Base-by-base conservation (phyloP, 164 flowering plant genomes). In the Umbilicus rupestris region DNA sequence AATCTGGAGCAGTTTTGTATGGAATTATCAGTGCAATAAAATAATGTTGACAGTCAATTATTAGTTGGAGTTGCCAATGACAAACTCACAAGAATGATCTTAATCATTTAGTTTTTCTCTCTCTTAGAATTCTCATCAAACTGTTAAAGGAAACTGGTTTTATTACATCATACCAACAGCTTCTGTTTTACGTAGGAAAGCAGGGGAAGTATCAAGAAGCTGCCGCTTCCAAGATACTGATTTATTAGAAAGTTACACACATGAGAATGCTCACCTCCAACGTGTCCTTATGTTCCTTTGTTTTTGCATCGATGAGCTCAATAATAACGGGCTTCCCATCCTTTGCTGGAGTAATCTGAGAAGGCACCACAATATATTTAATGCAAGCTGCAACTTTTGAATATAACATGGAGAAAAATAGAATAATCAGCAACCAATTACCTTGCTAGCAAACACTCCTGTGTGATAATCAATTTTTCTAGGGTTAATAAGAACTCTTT, bases 271-370 rank as follows among this genome's bases (percentile, higher is more conserved):
- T 77, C 76, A 95, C 99, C 97, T 95, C 99, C 75, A 95, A 70
- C 41, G 87, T 83, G 64, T 85, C 97, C 73, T 86, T 95, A 47
- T 73, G 87, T 75, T 88, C 91, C 84, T 90, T 92, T 39, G 99
- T 92, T 74, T 95, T 95, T 42, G 97, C 99, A 86, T 95, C 99
- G 72, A 87, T 90, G 69, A 95, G 96, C 80, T 95, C 99, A 76
- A 95, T 92, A 0, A 50, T 76, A 67, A 95, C 97, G 67, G 97
- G 99, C 70, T 88, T 95, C 68, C 99, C 99, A 85, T 92, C 91
- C 82, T 76, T 95, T 44, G 97, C 97, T 19, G 99, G 99, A 70
- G 97, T 92, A 55, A 95, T 87, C 99, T 95, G 75, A 63, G 19
- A 71, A 11, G n/a, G 60, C 6, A 20, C 66, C 30, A 20, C 19